phyloP scores from a whole-genome alignment of 305 asterid species.

The Fraxinus paxiana region DNA sequence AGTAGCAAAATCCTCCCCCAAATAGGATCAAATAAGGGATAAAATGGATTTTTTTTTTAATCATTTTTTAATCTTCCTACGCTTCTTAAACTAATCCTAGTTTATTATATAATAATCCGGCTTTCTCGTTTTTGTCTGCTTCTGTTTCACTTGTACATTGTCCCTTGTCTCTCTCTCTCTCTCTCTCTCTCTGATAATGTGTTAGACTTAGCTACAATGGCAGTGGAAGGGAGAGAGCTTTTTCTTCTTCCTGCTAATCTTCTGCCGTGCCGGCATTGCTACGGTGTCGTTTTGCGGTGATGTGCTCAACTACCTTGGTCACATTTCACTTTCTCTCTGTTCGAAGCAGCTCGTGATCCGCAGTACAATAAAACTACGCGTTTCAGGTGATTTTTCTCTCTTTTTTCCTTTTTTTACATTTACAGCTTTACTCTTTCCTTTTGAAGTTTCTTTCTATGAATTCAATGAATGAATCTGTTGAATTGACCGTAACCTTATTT shows the following conservation, averaged over 20 bases:
- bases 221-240: conserved; percentile 8
- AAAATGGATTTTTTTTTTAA: background rate
- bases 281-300: conserved; percentile 17
- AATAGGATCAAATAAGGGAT: background rate
- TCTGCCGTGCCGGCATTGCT: conserved; percentile 28
- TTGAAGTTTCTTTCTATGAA: conserved; percentile 26
- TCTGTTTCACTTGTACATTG: conserved; percentile 30
- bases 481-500: conserved; percentile 25
- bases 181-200: conserved; percentile 23
- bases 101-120: background rate
- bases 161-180: conserved; percentile 27
- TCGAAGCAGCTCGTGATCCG: conserved; percentile 39
- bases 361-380: conserved; percentile 16
- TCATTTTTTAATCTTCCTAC: background rate
- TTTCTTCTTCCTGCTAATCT: conserved; percentile 11
- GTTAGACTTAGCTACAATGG: conserved; percentile 32
- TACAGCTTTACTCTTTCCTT: conserved; percentile 21
- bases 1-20: background rate
- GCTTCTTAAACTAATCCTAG: background rate
- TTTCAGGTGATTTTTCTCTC: conserved; percentile 27
- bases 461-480: conserved; percentile 34
- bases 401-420: conserved; percentile 7
- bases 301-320: background rate
- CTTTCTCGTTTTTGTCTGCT: conserved; percentile 32
- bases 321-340: conserved; percentile 28